Percentiles rank a stretch among this genome's conserved stretches.
Evolutionary conservation across 495 filamentous ascomycete genomes (phyloP).

Genomic region (Hyaloscypha hepaticicola): DNA sequence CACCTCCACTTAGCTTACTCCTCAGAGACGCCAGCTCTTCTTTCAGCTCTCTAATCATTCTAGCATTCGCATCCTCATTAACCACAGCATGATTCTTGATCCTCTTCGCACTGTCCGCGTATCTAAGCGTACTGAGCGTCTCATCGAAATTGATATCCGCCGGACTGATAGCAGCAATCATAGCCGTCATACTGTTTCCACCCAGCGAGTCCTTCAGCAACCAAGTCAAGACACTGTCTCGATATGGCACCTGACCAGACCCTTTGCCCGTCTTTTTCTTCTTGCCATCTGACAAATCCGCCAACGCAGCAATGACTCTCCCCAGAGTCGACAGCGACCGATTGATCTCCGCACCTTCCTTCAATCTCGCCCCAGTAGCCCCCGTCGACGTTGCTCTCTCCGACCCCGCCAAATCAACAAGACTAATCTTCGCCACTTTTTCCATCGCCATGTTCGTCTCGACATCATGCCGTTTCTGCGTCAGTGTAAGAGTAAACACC

Average conservation of each 20-base stretch:
- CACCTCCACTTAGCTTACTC: constrained; percentile 74
- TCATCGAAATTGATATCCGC: constrained; percentile 99
- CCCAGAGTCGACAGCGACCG: constrained; percentile 93
- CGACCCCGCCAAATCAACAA: constrained; percentile 97
- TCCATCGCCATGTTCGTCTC: constrained; percentile 96
- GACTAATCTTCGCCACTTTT: constrained; percentile 95
- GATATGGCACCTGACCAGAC: constrained; percentile 84
- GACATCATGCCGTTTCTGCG: constrained; percentile 87
- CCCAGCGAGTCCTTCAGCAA: constrained; percentile 95
- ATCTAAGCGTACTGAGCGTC: constrained; percentile 90
- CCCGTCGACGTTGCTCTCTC: constrained; percentile 95
- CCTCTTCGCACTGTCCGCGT: constrained; percentile 95
- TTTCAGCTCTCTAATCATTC: constrained; percentile 98
- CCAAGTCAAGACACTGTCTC: constrained; percentile 97
- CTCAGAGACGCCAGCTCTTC: constrained; percentile 87
- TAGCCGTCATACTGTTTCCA: constrained; percentile 98
- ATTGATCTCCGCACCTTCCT: constrained; percentile 99
- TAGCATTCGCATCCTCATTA: constrained; percentile 97
- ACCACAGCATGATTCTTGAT: constrained; percentile 99
- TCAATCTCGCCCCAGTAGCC: constrained; percentile 91
- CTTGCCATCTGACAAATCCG: constrained; percentile 85
- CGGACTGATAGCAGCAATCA: constrained; percentile 98
- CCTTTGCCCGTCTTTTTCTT: constrained; percentile 64
- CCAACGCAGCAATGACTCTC: constrained; percentile 95
- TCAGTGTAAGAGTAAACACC: constrained; percentile 94